Evolutionary conservation across 768 basidiomycete genomes (phyloP).

Genomic region (Collybiopsis luxurians): DNA sequence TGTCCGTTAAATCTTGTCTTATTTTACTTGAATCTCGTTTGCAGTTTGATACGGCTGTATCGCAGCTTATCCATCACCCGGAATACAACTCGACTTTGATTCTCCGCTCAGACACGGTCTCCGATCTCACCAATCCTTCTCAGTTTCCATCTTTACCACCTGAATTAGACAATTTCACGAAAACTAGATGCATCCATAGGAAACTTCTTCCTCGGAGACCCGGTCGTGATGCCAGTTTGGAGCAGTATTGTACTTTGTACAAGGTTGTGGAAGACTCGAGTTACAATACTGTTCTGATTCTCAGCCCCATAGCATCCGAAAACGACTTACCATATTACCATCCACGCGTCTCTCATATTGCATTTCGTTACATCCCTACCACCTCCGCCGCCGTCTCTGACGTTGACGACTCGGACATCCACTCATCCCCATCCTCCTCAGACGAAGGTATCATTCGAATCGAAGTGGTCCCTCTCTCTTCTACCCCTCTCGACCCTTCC

Average conservation of each 20-base stretch:
- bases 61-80: slow-evolving; percentile 80
- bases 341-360: slow-evolving; percentile 75
- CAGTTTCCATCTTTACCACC: slow-evolving; percentile 24
- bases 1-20: not conserved
- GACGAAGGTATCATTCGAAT: slow-evolving; percentile 43
- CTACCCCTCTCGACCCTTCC: slow-evolving; percentile 45
- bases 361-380: slow-evolving; percentile 83
- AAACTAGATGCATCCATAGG: slow-evolving; percentile 58
- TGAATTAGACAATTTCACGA: slow-evolving; percentile 29
- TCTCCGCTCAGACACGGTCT: slow-evolving; percentile 72
- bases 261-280: slow-evolving; percentile 16
- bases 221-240: slow-evolving; percentile 65
- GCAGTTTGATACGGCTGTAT: slow-evolving; percentile 72
- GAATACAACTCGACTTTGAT: slow-evolving; percentile 94
- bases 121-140: slow-evolving; percentile 25
- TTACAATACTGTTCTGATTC: slow-evolving; percentile 38
- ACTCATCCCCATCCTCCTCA: no score
- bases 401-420: not conserved
- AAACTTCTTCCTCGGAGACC: slow-evolving; percentile 77
- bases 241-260: slow-evolving; percentile 81
- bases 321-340: slow-evolving; percentile 85
- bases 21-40: not conserved
- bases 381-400: slow-evolving; percentile 1
- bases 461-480: slow-evolving; percentile 53
- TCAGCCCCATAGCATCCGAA: slow-evolving; percentile 53